Conservation (phyloP, 495 filamentous ascomycete species). For the Letharia lupina region DNA sequence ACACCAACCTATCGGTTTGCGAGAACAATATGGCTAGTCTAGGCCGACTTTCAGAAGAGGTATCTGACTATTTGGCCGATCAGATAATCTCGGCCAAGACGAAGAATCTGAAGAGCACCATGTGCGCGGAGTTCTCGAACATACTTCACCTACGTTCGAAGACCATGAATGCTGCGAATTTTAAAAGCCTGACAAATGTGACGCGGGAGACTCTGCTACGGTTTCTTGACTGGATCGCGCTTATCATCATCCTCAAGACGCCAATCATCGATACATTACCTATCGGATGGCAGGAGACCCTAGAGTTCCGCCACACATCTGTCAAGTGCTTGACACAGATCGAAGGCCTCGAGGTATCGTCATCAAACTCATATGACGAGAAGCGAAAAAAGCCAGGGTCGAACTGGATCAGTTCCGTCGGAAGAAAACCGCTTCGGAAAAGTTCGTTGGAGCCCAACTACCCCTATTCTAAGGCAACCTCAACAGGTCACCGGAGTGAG, state of each 20-base stretch:
- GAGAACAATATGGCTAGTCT: constrained; percentile 99
- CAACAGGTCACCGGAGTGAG: too few relatives aligned
- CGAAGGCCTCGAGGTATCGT: constrained; percentile 74
- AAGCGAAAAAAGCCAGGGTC: constrained; percentile 36
- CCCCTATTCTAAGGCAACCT: too few relatives aligned
- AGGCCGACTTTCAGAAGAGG: constrained; percentile 89
- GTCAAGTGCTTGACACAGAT: constrained; percentile 97
- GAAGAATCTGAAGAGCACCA: constrained; percentile 89
- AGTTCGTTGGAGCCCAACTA: too few relatives aligned
- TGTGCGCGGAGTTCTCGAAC: constrained; percentile 94
- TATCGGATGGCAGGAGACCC: constrained; percentile 77
- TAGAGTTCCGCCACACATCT: constrained; percentile 92
- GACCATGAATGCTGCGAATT: constrained; percentile 77
- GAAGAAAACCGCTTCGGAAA: too few relatives aligned
- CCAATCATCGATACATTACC: constrained; percentile 89
- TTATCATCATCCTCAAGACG: constrained; percentile 98
- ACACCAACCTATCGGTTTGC: constrained; percentile 89
- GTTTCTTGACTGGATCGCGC: constrained; percentile 97
- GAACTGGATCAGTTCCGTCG: too few relatives aligned
- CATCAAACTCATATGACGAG: constrained; percentile 77
- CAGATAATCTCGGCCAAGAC: constrained; percentile 97
- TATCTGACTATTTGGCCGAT: constrained; percentile 96
- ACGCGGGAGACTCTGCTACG: constrained; percentile 89
- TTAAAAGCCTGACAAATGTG: constrained; percentile 81
- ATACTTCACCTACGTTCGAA: constrained; percentile 96